Base-by-base conservation (phyloP, 352 stramenopile genomes). In the Aphanomyces stellatus region DNA sequence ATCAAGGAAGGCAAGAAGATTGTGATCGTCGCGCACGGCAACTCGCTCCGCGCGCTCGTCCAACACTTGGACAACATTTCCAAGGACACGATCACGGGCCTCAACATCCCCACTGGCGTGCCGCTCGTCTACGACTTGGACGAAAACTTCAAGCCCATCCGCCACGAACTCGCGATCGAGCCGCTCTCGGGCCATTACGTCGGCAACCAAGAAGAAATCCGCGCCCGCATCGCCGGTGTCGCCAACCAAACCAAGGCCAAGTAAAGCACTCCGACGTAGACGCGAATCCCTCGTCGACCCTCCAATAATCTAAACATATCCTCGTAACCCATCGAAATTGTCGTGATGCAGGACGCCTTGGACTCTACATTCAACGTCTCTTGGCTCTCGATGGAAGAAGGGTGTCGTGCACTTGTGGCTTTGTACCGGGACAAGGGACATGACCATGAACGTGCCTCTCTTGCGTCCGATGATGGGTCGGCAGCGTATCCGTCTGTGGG, bases 51-150 rank as follows among this genome's bases (percentile, higher is more conserved):
- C 65, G 97, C 97, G 13, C 82, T 99, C 37, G 96, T 99, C 5
- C 99, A 99, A 82, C 93, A 99, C 77, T 82, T 99, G 65, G 97
- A 99, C 76, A 85, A 91, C 72, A 99, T 99, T 75, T 82, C 87
- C 22, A 91, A 98, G 72, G 92, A 98, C 72, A 88, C 88, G 17
- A 99, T 99, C 85, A 91, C 87, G 55, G 93, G 95, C 34, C 84
- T 99, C 51, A 98, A 99, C 84, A 98, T 99, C 74, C 95, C 91
- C 24, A 98, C 95, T 17, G 96, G 91, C 35, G 89, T 96, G 49
- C 96, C 96, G 28, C 82, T 99, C 33, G 88, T 99, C 69, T 99
- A 98, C 83, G 91, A 99, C 74, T 72, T 99, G 67, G 97, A 99
- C 79, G 96, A 98, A 65, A 91, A 99, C 81, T 81, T 99, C 69